Evolutionary conservation across 371 early-diverging fungal species (phyloP).

Genomic region (Mortierella sp.): DNA sequence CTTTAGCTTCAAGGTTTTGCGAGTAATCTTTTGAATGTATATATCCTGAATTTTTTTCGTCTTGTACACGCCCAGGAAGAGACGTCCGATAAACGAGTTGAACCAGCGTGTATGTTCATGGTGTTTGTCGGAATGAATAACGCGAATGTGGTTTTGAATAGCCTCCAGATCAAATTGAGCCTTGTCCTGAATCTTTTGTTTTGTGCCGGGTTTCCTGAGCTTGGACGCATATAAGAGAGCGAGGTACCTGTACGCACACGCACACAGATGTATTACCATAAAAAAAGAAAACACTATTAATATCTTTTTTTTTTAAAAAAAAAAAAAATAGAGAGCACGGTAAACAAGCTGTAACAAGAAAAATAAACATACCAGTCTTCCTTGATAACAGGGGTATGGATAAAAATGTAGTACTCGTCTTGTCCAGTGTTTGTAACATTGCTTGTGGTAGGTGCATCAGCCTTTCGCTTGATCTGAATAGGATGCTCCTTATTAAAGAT

Average conservation of each 20-base stretch:
- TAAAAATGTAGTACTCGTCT: constrained; percentile 67
- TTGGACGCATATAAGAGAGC: constrained; percentile 58
- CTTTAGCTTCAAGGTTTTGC: constrained; percentile 75
- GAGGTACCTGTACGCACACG: constrained; percentile 74
- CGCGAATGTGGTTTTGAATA: constrained; percentile 66
- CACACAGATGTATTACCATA: constrained; percentile 26
- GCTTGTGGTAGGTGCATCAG: constrained; percentile 15
- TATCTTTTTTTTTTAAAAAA: background rate
- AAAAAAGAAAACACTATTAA: constrained; percentile 54
- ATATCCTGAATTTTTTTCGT: constrained; percentile 71
- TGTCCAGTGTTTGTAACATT: constrained; percentile 37
- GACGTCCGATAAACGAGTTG: constrained; percentile 88
- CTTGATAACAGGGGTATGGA: constrained; percentile 78
- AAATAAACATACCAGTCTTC: constrained; percentile 85
- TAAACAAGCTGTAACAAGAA: no score
- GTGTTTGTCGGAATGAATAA: constrained; percentile 72
- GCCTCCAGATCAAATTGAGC: constrained; percentile 68
- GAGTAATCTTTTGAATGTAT: constrained; percentile 74
- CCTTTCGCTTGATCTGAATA: constrained; percentile 61
- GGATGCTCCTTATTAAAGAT: constrained; percentile 67
- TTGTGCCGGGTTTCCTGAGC: constrained; percentile 49
- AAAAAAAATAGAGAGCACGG: no score
- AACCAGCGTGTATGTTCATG: constrained; percentile 86
- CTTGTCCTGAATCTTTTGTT: constrained; percentile 57
- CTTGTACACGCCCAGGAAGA: constrained; percentile 79